These are phyloP conservation scores for Tetrahymena thermophila DNA, from an alignment of 73 alveolate species.

Conservation along the genomic window DNA sequence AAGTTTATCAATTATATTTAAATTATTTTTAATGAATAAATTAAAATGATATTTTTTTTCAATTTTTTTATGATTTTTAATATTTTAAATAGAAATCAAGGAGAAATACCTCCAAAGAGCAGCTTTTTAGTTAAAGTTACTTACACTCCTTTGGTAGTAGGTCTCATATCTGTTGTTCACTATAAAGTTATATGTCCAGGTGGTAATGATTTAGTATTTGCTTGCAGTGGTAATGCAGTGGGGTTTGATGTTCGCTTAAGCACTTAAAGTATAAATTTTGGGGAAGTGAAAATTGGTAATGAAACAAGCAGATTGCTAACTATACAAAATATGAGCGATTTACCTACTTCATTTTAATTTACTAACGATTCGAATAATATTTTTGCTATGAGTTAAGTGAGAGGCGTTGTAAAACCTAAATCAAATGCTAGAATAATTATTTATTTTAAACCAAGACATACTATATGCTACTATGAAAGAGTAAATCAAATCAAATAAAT, in stretches of 20 bases:
- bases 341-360: slow-evolving; percentile 84
- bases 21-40: too few relatives aligned
- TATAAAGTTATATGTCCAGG: slow-evolving; percentile 78
- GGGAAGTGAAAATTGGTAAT: slow-evolving; percentile 83
- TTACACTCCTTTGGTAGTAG: slow-evolving; percentile 79
- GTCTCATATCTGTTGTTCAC: slow-evolving; percentile 72
- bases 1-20: too few relatives aligned
- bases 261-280: slow-evolving; percentile 83
- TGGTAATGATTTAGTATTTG: slow-evolving; percentile 85
- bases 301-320: slow-evolving; percentile 88
- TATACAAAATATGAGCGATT: slow-evolving; percentile 84
- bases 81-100: slow-evolving; percentile 32
- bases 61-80: not conserved
- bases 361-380: slow-evolving; percentile 70
- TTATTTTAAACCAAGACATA: slow-evolving; percentile 85
- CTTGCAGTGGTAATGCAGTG: slow-evolving; percentile 81
- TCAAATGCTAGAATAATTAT: slow-evolving; percentile 81
- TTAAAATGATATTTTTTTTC: too few relatives aligned
- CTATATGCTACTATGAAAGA: slow-evolving; percentile 88
- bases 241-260: slow-evolving; percentile 78
- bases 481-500: slow-evolving; percentile 25
- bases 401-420: slow-evolving; percentile 81
- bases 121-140: slow-evolving; percentile 79
- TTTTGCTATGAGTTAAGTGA: slow-evolving; percentile 72
- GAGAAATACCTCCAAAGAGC: slow-evolving; percentile 89